Base-by-base conservation (phyloP, 768 basidiomycete genomes). In the Paxillus involutus region DNA sequence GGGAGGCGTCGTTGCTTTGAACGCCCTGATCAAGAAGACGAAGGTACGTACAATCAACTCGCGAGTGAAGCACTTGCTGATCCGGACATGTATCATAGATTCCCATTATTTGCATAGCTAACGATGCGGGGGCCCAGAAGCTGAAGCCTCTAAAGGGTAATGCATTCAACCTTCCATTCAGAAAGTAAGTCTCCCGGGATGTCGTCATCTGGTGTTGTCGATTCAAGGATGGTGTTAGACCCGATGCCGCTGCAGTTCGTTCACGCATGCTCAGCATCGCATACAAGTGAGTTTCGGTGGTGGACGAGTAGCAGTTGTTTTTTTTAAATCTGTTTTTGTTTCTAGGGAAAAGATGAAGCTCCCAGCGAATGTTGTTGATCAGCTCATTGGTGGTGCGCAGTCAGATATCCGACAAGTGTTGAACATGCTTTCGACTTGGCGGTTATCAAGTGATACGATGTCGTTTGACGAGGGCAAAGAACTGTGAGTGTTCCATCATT, bases 381-480 rank as follows among this genome's bases (percentile, higher is more conserved):
- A 97, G 68, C 87, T 99, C 32, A 83, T 98, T 52, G 71, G 75
- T 2, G 91, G 96, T 5, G 80, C 94, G 2, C 91, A 97, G 62
- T 96, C 95, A 2, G 97, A 99, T 71, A 96, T 99, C 53, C 89
- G 97, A 3, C 96, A 96, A 68, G 92, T 98, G 17, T 73, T 99
- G 55, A 98, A 98, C 69, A 98, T 99, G 94, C 76, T 99, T 12
- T 96, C 97, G 5, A 98, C 96, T 0, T 98, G 94, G 91, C 94
- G 88, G 63, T 71, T 98, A n/a, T 89, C 88, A 9, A 87, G 76
- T 57, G 70, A 79, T 51, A 78, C 82, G 3, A 92, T 99, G 88
- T 80, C 86, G 60, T 98, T 92, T 67, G 95, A 98, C 59, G 85
- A 97, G 63, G 83, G 94, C 51, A 97, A 98, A 69, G 71, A 77